Evolutionary conservation across 768 basidiomycete genomes (phyloP).

Genomic region (Auricularia heimuer): DNA sequence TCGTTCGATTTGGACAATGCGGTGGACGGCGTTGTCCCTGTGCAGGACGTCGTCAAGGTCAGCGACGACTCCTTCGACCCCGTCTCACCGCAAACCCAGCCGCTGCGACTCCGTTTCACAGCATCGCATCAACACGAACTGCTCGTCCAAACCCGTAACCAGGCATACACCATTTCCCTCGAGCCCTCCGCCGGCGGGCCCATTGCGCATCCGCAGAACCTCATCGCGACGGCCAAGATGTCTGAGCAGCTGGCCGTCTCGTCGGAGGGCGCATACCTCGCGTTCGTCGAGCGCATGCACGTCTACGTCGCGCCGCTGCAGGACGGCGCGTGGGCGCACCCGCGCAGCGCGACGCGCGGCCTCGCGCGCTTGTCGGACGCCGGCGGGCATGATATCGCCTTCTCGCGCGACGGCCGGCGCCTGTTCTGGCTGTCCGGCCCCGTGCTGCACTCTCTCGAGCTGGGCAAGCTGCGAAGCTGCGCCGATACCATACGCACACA

Average conservation of each 20-base stretch:
- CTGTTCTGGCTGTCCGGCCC: constrained; percentile 70
- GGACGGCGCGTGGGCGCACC: constrained; percentile 55
- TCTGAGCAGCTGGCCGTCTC: constrained; percentile 44
- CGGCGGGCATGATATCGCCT: constrained; percentile 62
- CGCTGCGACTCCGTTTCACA: background rate
- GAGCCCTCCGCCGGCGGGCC: background rate
- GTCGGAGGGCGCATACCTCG: constrained; percentile 30
- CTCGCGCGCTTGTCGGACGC: constrained; percentile 56
- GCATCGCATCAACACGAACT: background rate
- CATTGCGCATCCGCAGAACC: constrained; percentile 29
- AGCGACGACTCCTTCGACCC: background rate
- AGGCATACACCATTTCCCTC: constrained; percentile 26
- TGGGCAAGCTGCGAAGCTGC: constrained; percentile 43
- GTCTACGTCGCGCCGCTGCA: constrained; percentile 47
- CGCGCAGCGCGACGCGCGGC: constrained; percentile 52
- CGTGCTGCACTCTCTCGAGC: constrained; percentile 50
- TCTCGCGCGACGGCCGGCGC: constrained; percentile 52
- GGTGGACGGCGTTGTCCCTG: background rate
- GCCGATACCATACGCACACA: constrained; percentile 39
- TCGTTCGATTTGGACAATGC: background rate
- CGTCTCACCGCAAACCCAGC: background rate
- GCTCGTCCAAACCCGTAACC: background rate
- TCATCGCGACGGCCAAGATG: constrained; percentile 45
- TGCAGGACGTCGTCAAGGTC: background rate
- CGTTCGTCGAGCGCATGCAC: constrained; percentile 62